Evolutionary conservation across 768 basidiomycete species (phyloP).

Genomic region (Cantharellus anzutake): DNA sequence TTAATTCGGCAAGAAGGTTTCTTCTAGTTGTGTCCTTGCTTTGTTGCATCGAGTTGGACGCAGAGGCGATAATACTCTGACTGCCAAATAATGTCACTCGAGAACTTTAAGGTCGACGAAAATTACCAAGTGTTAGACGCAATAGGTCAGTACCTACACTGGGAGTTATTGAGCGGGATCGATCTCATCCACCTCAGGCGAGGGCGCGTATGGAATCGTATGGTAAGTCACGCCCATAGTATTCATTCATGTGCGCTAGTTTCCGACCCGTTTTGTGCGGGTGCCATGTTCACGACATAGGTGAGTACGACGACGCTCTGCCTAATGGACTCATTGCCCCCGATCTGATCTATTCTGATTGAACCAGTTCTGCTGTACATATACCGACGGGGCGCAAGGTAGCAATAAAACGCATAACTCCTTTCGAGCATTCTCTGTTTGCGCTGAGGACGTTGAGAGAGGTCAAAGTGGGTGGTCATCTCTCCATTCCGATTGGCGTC

Average conservation of each 20-base stretch:
- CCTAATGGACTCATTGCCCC: neutral
- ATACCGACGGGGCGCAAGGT: slow-evolving; percentile 75
- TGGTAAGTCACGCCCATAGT: slow-evolving; percentile 16
- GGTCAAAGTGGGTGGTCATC: slow-evolving; percentile 39
- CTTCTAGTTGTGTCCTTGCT: neutral
- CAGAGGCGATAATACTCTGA: neutral
- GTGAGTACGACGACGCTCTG: neutral
- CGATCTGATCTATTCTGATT: neutral
- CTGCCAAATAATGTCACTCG: neutral
- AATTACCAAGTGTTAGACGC: slow-evolving; percentile 58
- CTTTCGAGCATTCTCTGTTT: slow-evolving; percentile 93
- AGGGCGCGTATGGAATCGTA: slow-evolving; percentile 90
- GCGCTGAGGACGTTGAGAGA: slow-evolving; percentile 75
- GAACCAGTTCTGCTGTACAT: slow-evolving; percentile 54
- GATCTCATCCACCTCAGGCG: slow-evolving; percentile 21
- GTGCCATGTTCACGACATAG: neutral
- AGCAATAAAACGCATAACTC: slow-evolving; percentile 91
- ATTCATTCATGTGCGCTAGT: no score
- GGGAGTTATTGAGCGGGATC: neutral
- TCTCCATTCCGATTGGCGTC: neutral
- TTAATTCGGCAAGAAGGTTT: no score
- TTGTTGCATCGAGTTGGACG: neutral
- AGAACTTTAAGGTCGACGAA: neutral
- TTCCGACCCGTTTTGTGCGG: neutral
- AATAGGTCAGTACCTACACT: slow-evolving; percentile 24